Evolutionary conservation across 768 basidiomycete species (phyloP).

Genomic region (Asterophora parasitica): DNA sequence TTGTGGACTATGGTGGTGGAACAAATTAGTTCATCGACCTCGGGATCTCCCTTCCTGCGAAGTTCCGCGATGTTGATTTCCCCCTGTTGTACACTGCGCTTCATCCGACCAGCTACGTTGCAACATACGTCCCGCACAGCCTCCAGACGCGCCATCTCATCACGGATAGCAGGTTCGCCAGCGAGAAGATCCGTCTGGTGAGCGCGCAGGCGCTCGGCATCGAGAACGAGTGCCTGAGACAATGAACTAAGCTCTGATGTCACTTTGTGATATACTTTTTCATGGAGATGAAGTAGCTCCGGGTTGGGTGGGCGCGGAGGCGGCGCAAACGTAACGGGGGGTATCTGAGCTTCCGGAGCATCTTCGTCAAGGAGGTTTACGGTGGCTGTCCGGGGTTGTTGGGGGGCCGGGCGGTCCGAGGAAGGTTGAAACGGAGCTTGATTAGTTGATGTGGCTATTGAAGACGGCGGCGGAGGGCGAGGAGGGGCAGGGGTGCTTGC

Average conservation of each 20-base stretch:
- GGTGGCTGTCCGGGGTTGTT: conserved; percentile 26
- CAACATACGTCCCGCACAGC: conserved; percentile 91
- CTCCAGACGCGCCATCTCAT: conserved; percentile 93
- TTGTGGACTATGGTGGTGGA: conserved; percentile 94
- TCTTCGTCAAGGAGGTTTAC: conserved; percentile 70
- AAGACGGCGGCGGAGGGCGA: not conserved
- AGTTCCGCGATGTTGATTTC: conserved; percentile 76
- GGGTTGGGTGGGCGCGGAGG: conserved; percentile 89
- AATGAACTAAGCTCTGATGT: conserved; percentile 68
- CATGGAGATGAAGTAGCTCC: conserved; percentile 78
- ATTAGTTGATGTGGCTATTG: conserved; percentile 9
- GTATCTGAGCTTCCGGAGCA: conserved; percentile 25
- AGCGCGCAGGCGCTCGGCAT: conserved; percentile 72
- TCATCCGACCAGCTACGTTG: conserved; percentile 66
- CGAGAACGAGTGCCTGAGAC: conserved; percentile 54
- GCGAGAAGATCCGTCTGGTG: conserved; percentile 81
- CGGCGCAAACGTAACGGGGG: conserved; percentile 22
- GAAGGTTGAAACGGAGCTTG: conserved; percentile 7
- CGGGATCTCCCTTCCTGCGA: conserved; percentile 80
- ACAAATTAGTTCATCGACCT: conserved; percentile 95
- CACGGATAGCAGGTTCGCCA: conserved; percentile 90
- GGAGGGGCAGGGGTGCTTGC: conserved; percentile 12
- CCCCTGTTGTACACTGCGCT: conserved; percentile 56
- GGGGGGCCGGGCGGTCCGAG: conserved; percentile 16
- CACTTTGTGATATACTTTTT: conserved; percentile 72